A percentile compares a stretch with the other conserved stretches of the same genome.
These are phyloP conservation scores for Austroboletus niveus DNA, from an alignment of 1,284 basidiomycete genomes.

Conservation along the genomic window DNA sequence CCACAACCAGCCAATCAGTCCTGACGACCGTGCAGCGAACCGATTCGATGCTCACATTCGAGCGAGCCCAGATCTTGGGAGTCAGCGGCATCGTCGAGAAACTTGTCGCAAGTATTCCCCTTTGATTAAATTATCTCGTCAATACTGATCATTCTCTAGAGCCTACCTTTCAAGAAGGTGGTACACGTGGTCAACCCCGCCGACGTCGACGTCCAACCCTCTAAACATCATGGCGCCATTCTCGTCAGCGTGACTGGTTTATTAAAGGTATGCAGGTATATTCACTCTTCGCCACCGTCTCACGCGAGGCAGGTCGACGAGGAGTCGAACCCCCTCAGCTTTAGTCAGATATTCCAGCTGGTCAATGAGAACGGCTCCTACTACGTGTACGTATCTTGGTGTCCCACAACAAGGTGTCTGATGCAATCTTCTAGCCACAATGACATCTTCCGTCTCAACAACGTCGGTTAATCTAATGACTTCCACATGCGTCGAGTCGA, in stretches of 20 bases:
- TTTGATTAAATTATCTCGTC: not conserved
- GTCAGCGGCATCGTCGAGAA: constrained; percentile 70
- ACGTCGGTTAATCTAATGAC: constrained; percentile 46
- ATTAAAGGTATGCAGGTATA: constrained; percentile 55
- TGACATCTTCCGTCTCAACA: constrained; percentile 89
- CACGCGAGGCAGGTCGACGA: constrained; percentile 70
- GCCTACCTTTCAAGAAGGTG: constrained; percentile 81
- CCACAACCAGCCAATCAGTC: constrained; percentile 22
- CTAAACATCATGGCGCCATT: constrained; percentile 59
- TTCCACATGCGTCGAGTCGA: not conserved
- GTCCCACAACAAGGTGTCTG: not conserved
- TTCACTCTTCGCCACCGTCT: constrained; percentile 4
- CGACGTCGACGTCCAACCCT: constrained; percentile 90
- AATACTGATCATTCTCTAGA: constrained; percentile 42
- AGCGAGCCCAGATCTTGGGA: constrained; percentile 68
- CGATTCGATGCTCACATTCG: constrained; percentile 88
- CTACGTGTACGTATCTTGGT: constrained; percentile 70
- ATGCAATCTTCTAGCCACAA: constrained; percentile 54
- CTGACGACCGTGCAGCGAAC: constrained; percentile 56
- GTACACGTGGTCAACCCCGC: constrained; percentile 67
- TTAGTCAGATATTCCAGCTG: constrained; percentile 91
- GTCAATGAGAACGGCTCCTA: constrained; percentile 76
- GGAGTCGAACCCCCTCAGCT: constrained; percentile 76
- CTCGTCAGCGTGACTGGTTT: constrained; percentile 89
- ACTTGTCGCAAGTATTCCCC: constrained; percentile 56